Conservation (phyloP, 2,329 filamentous ascomycete genomes). For the Ascocoryne sarcoides region DNA sequence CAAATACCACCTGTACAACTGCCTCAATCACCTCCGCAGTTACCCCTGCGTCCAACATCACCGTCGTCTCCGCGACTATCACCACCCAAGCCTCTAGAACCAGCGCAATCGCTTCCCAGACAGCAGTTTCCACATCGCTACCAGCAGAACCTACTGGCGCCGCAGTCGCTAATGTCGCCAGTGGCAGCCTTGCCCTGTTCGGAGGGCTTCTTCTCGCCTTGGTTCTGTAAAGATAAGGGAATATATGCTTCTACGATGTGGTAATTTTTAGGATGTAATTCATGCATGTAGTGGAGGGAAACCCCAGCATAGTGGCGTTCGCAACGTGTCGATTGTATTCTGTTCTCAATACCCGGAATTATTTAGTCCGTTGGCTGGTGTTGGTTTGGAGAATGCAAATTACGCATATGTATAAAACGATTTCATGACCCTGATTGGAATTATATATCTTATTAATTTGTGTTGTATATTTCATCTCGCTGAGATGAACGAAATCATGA, state of each 20-base stretch:
- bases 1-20: slow-evolving; percentile 5
- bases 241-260: too few relatives aligned
- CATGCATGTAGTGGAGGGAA: background rate
- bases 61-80: slow-evolving; percentile 30
- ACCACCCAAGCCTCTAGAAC: slow-evolving; percentile 1
- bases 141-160: slow-evolving; percentile 20
- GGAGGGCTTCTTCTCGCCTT: slow-evolving; percentile 20
- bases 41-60: slow-evolving; percentile 29
- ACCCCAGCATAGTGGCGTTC: background rate
- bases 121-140: background rate
- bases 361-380: background rate
- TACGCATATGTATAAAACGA: background rate
- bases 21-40: background rate
- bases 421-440: background rate
- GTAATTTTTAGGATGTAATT: background rate
- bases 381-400: background rate
- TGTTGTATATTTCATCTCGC: background rate
- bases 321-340: background rate
- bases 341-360: background rate
- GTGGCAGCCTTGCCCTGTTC: slow-evolving; percentile 16
- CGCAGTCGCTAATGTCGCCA: slow-evolving; percentile 9
- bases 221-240: slow-evolving; percentile 21
- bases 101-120: background rate
- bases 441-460: background rate
- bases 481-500: background rate